Evolutionary conservation across 208 protist species (phyloP).

Genomic region (Jaenimonas drosophilae): DNA sequence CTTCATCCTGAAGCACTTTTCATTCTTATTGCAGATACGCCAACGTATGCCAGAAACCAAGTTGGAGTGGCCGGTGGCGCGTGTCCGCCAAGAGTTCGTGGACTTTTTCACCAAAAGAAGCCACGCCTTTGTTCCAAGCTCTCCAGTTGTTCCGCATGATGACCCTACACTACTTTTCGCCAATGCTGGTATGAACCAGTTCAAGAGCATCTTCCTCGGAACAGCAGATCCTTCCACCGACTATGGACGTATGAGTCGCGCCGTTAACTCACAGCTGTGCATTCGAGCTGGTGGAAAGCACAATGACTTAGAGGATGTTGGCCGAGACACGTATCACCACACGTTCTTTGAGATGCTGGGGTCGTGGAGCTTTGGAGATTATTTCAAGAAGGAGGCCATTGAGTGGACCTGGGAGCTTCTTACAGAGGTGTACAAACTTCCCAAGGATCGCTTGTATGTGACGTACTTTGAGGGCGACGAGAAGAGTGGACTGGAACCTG

Average conservation of each 20-base stretch:
- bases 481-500: slow-evolving; percentile 79
- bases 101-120: slow-evolving; percentile 89
- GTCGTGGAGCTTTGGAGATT: slow-evolving; percentile 98
- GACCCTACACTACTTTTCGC: slow-evolving; percentile 98
- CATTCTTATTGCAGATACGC: slow-evolving; percentile 3
- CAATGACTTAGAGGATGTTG: slow-evolving; percentile 99
- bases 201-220: slow-evolving; percentile 97
- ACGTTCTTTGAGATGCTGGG: slow-evolving; percentile 99
- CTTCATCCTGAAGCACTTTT: slow-evolving; percentile 5
- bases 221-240: slow-evolving; percentile 89
- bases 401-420: slow-evolving; percentile 96
- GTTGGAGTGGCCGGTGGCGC: slow-evolving; percentile 66
- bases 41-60: slow-evolving; percentile 7
- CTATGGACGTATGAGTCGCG: slow-evolving; percentile 91
- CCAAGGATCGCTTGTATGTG: slow-evolving; percentile 94
- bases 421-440: slow-evolving; percentile 92
- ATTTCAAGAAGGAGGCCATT: slow-evolving; percentile 99
- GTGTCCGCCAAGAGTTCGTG: slow-evolving; percentile 91
- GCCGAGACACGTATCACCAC: slow-evolving; percentile 99
- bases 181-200: slow-evolving; percentile 98
- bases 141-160: slow-evolving; percentile 91
- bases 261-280: slow-evolving; percentile 97
- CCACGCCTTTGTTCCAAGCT: slow-evolving; percentile 91
- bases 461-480: slow-evolving; percentile 97
- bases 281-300: slow-evolving; percentile 99